These are phyloP conservation scores for Eutrema japonicum DNA, from an alignment of 345 rosid species.

Conservation along the genomic window DNA sequence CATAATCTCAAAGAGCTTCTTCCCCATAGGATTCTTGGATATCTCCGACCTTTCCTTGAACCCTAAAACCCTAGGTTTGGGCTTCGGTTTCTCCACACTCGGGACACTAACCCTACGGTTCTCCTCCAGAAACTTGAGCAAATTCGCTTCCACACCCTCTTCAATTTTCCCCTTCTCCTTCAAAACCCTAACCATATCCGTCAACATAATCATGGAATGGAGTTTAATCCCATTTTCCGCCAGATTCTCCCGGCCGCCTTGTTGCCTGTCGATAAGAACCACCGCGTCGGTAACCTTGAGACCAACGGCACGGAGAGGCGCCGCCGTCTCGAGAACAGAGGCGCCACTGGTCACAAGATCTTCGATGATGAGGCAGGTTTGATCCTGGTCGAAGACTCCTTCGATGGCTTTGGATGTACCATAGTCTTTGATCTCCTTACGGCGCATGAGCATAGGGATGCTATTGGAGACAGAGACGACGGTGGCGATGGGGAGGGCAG, in stretches of 20 bases:
- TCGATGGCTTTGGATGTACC: slow-evolving; percentile 90
- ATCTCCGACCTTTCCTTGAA: slow-evolving; percentile 70
- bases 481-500: slow-evolving; percentile 94
- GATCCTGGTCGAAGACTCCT: slow-evolving; percentile 60
- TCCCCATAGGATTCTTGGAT: slow-evolving; percentile 76
- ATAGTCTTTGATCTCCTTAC: slow-evolving; percentile 87
- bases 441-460: slow-evolving; percentile 93
- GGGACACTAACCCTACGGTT: slow-evolving; percentile 76
- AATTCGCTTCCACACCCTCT: slow-evolving; percentile 60
- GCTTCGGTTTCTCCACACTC: slow-evolving; percentile 47
- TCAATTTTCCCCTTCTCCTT: slow-evolving; percentile 78
- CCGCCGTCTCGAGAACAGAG: slow-evolving; percentile 88
- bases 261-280: slow-evolving; percentile 88
- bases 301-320: slow-evolving; percentile 81
- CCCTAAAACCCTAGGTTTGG: slow-evolving; percentile 53
- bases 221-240: slow-evolving; percentile 72
- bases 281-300: slow-evolving; percentile 83
- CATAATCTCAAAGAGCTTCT: slow-evolving; percentile 82
- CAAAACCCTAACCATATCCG: slow-evolving; percentile 85
- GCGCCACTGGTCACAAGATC: slow-evolving; percentile 92
- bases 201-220: slow-evolving; percentile 74
- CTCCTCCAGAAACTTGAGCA: slow-evolving; percentile 76
- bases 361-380: slow-evolving; percentile 73
- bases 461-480: slow-evolving; percentile 64
- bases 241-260: slow-evolving; percentile 89